phyloP scores from a whole-genome alignment of 2,329 filamentous ascomycete species.

The Sordariomycetes sp. region DNA sequence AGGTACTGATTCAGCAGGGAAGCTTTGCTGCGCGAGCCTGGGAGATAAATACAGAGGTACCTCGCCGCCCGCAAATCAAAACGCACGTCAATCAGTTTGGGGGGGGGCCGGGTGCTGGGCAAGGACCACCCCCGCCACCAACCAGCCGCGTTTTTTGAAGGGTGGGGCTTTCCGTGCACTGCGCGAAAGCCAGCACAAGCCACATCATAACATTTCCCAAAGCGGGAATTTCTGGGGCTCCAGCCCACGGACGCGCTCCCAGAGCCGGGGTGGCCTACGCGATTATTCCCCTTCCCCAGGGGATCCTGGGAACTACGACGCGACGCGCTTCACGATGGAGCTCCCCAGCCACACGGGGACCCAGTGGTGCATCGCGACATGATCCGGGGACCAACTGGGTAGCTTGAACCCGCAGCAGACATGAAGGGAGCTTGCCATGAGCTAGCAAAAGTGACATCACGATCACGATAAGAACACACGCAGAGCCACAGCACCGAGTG shows the following conservation, averaged over 20 bases:
- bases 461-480: no score
- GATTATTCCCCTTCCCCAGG: not conserved
- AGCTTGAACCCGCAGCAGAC: not conserved
- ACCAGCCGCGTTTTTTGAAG: not conserved
- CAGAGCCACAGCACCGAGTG: no score
- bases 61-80: conserved; percentile 2
- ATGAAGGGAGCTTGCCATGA: not conserved
- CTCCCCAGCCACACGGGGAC: not conserved
- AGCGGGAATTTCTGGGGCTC: conserved; percentile 4
- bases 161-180: not conserved
- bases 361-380: not conserved
- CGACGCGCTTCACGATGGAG: not conserved
- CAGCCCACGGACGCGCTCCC: not conserved
- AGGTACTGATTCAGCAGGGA: conserved; percentile 42
- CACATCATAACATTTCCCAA: conserved; percentile 5
- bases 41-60: not conserved
- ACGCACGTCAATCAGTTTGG: not conserved
- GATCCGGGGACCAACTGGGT: not conserved
- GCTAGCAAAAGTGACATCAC: no score
- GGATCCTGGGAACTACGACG: not conserved
- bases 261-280: not conserved
- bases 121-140: not conserved
- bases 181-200: not conserved
- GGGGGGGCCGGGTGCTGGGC: not conserved
- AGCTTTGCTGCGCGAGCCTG: not conserved